Evolutionary conservation across 805 yeast species (phyloP), one percentile per base, ranked within the genome.

Genomic region (Teunomyces atbi): DNA sequence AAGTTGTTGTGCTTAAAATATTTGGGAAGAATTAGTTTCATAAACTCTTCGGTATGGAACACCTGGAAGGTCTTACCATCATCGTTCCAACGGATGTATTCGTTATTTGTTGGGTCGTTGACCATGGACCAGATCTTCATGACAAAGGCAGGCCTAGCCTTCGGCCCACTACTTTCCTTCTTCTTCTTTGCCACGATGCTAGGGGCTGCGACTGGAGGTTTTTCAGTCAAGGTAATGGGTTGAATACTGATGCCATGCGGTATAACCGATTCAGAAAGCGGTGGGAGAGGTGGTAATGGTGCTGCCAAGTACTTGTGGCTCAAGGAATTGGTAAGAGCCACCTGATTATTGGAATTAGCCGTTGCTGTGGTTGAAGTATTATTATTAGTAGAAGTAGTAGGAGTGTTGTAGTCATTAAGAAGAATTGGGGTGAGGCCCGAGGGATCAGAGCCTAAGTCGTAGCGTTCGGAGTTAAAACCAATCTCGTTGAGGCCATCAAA

Each of bases 81-180:
- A 1, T 81, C 78, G 57, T 82, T 73, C 99, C 99, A 94, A 32
- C 82, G 73, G 41, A 94, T 92, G 56, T 81, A 82, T 38, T 84
- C 77, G 13, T 76, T 63, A 64, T 91, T 92, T 0, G 66, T 58
- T 1, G 81, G 72, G 61, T 92, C 97, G 62, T 91, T 91, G 6
- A 94, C 90, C 97, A 94, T 94, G 30, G 84, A 78, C 99, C 99
- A 92, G 15, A 94, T 71, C 65, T 94, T 94, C 74, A 84, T 81
- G 7, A 94, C 96, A 69, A 94, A 94, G 0, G 96, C 95, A 1
- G 98, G 96, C 44, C 89, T 72, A 0, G 82, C 60, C 58, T 84
- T 85, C n/a, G 74, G 69, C 1, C 63, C 64, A 6, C 56, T 49
- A 1, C 53, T 46, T 23, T 70, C 74, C 49, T 68, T 67, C 45